phyloP scores from a whole-genome alignment of 352 stramenopile species.

The Pythium sukuiense region DNA sequence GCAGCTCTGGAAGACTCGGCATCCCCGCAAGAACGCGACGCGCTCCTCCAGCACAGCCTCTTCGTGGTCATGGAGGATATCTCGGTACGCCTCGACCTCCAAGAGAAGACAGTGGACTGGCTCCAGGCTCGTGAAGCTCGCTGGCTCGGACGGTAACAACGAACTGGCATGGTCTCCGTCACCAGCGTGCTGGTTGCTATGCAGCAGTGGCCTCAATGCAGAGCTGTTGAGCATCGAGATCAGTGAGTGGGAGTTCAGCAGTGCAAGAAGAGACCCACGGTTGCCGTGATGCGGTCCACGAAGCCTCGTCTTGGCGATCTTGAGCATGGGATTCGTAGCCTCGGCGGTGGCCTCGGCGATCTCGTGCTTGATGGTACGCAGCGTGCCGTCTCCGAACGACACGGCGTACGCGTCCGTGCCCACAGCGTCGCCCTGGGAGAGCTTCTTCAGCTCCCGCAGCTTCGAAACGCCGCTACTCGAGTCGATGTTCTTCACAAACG shows the following conservation, averaged over 20 bases:
- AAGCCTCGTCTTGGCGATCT: neutral
- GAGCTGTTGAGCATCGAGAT: constrained; percentile 8
- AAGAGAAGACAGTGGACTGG: constrained; percentile 59
- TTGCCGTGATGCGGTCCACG: neutral
- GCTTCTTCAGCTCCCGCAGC: constrained; percentile 50
- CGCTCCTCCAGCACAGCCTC: constrained; percentile 46
- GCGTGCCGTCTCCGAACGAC: constrained; percentile 37
- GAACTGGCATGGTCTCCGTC: neutral
- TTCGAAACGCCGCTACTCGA: constrained; percentile 40
- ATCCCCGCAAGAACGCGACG: constrained; percentile 52
- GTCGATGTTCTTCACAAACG: constrained; percentile 50
- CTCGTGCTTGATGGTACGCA: constrained; percentile 26
- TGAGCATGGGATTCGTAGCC: neutral
- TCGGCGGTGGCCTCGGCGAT: neutral
- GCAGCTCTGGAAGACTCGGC: constrained; percentile 64
- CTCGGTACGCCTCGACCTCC: constrained; percentile 43
- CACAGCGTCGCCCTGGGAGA: constrained; percentile 59
- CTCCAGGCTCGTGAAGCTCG: constrained; percentile 54
- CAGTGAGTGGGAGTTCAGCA: constrained; percentile 16
- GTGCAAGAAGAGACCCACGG: constrained; percentile 14
- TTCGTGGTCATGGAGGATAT: constrained; percentile 52
- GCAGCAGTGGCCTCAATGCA: neutral
- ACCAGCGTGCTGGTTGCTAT: neutral
- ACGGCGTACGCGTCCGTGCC: constrained; percentile 45
- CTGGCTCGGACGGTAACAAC: constrained; percentile 33